phyloP scores from a whole-genome alignment of 768 basidiomycete species.

The Cystoderma amianthinum region DNA sequence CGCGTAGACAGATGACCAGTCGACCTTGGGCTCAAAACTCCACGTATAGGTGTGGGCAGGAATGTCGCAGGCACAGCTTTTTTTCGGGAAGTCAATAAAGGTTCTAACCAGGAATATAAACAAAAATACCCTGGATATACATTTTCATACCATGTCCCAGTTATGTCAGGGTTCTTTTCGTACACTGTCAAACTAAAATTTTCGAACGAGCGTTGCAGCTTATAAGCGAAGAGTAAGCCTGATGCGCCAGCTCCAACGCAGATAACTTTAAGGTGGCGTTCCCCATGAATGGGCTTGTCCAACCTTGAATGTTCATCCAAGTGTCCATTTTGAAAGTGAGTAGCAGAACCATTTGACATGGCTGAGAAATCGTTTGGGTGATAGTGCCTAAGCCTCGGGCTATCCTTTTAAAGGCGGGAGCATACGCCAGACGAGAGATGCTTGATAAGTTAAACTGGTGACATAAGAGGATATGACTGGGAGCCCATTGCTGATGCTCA shows the following conservation, averaged over 20 bases:
- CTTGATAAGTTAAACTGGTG: too few relatives aligned
- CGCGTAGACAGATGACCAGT: slow-evolving; percentile 25
- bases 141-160: slow-evolving; percentile 28
- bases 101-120: background rate
- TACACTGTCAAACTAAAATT: slow-evolving; percentile 23
- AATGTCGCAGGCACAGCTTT: slow-evolving; percentile 24
- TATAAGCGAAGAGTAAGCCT: slow-evolving; percentile 23
- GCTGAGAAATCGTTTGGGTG: too few relatives aligned
- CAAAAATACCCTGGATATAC: slow-evolving; percentile 22
- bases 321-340: too few relatives aligned
- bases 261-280: slow-evolving; percentile 19
- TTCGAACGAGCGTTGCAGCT: slow-evolving; percentile 25
- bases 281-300: slow-evolving; percentile 21
- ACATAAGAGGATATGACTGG: too few relatives aligned
- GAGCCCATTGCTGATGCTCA: too few relatives aligned
- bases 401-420: too few relatives aligned
- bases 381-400: too few relatives aligned
- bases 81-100: too few relatives aligned
- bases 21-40: slow-evolving; percentile 23
- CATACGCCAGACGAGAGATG: too few relatives aligned
- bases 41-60: slow-evolving; percentile 24
- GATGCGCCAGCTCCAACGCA: slow-evolving; percentile 29
- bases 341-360: too few relatives aligned
- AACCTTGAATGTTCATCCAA: too few relatives aligned
- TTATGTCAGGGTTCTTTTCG: slow-evolving; percentile 23